Evolutionary conservation across 768 basidiomycete species (phyloP), one percentile per base, ranked within the genome.

Genomic region (Serendipita indica): DNA sequence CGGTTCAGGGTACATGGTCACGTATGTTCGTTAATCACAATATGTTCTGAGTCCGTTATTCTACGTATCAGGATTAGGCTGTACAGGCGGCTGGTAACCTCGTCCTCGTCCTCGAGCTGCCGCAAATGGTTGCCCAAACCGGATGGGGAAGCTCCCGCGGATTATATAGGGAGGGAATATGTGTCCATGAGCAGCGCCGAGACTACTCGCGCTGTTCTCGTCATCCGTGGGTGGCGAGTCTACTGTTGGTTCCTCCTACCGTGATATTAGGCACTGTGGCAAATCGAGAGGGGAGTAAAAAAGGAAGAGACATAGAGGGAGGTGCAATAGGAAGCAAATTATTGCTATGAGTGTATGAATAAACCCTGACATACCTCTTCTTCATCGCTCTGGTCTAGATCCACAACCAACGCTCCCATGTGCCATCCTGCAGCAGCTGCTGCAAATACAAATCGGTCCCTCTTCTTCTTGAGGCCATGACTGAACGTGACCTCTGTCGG

Each of bases 341-440:
- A 43, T 1, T 43, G 41, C 18, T n/a, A 7, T 7, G 41, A 43
- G 27, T 7, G 41, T 43, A n/a, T 10, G 18, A 37, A 10, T 18
- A 37, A 18, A 37, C 18, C 12, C 10, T 10, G 7, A 54, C 49
- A 54, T 22, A 54, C 49, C 49, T 54, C 87, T 73, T 89, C 82
- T n/a, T n/a, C n/a, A n/a, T n/a, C n/a, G n/a, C n/a, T n/a, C n/a
- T n/a, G n/a, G n/a, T n/a, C n/a, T 27, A 90, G 72, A 67, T 90
- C 87, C 37, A 94, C 83, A 2, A 89, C 87, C 46, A 97, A 72
- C 1, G 90, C 89, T 5, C 90, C 92, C 59, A 79, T 86, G 65
- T 97, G 93, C 92, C 91, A 94, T 7, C 93, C 93, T 0, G 81
- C 77, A 2, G 92, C 89, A 3, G 89, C 78, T 3, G 83, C 81